Evolutionary conservation across 345 rosid species (phyloP).

Genomic region (Camelina laxa): DNA sequence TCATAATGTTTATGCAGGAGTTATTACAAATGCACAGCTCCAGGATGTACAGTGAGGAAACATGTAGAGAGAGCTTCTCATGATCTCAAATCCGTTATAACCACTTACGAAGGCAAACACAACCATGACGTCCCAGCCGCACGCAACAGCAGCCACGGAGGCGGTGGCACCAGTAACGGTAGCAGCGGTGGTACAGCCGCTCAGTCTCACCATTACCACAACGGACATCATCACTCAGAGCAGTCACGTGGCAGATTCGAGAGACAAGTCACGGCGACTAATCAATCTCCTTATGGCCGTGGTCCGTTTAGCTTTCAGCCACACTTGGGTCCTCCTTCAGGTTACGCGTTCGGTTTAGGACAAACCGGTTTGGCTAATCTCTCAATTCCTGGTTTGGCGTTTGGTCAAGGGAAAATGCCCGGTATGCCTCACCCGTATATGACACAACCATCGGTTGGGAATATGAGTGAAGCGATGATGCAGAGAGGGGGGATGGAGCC

Average conservation of each 20-base stretch:
- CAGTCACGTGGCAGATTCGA: conserved; percentile 69
- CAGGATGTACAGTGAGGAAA: conserved; percentile 93
- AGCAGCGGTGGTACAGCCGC: conserved; percentile 43
- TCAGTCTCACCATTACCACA: conserved; percentile 47
- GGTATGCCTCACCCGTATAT: conserved; percentile 63
- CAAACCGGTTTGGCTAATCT: conserved; percentile 65
- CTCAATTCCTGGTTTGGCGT: conserved; percentile 71
- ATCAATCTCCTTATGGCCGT: conserved; percentile 51
- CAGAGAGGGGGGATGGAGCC: conserved; percentile 81
- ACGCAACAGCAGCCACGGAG: conserved; percentile 70
- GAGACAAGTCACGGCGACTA: conserved; percentile 53
- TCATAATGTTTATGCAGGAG: conserved; percentile 58
- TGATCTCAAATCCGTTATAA: conserved; percentile 92
- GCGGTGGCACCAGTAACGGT: conserved; percentile 42
- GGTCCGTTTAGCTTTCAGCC: conserved; percentile 70
- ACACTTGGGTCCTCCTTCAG: conserved; percentile 57
- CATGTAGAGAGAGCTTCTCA: conserved; percentile 99
- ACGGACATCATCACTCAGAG: conserved; percentile 53
- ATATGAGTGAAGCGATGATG: conserved; percentile 57
- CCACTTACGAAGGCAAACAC: conserved; percentile 98
- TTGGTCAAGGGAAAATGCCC: conserved; percentile 66
- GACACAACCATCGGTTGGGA: conserved; percentile 62
- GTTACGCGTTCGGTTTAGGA: conserved; percentile 72
- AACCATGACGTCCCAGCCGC: conserved; percentile 98
- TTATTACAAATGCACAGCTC: conserved; percentile 94